Conservation (phyloP, 83 land plant species). For the Larix sibirica region DNA sequence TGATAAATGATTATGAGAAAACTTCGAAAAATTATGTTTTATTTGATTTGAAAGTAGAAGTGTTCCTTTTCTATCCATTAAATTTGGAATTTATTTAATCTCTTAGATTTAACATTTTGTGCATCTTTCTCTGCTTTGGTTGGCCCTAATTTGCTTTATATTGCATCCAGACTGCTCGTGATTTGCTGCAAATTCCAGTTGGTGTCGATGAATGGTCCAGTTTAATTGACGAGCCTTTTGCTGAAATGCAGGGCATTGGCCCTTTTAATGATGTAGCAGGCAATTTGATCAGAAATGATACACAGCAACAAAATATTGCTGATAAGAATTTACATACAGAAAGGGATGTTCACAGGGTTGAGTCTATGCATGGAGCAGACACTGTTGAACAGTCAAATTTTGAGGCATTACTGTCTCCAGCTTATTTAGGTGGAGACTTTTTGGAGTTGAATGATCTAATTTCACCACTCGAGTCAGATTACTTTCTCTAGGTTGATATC, state of each 20-base stretch:
- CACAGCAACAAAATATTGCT: too few relatives aligned
- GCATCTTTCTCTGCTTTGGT: not conserved
- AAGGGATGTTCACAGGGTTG: not conserved
- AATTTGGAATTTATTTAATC: not conserved
- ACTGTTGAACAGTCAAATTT: not conserved
- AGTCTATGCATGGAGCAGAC: not conserved
- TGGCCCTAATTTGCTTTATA: not conserved
- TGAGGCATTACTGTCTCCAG: not conserved
- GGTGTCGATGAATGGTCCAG: not conserved
- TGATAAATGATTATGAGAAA: not conserved
- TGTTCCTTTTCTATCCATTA: not conserved
- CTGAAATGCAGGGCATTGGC: not conserved
- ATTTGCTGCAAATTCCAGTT: not conserved
- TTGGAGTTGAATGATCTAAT: constrained; percentile 2
- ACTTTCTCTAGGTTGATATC: not conserved
- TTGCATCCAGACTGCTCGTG: constrained; percentile 3
- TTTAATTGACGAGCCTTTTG: not conserved
- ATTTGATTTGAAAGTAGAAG: not conserved
- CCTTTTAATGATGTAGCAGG: not conserved
- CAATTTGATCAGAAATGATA: not conserved
- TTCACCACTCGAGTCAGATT: not conserved
- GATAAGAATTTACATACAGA: not conserved
- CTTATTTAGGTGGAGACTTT: not conserved
- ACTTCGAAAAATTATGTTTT: not conserved
- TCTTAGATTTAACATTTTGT: too few relatives aligned